Evolutionary conservation across 2,329 filamentous ascomycete genomes (phyloP), one percentile per base, ranked within the genome.

Genomic region (Hypoxylon sp.): DNA sequence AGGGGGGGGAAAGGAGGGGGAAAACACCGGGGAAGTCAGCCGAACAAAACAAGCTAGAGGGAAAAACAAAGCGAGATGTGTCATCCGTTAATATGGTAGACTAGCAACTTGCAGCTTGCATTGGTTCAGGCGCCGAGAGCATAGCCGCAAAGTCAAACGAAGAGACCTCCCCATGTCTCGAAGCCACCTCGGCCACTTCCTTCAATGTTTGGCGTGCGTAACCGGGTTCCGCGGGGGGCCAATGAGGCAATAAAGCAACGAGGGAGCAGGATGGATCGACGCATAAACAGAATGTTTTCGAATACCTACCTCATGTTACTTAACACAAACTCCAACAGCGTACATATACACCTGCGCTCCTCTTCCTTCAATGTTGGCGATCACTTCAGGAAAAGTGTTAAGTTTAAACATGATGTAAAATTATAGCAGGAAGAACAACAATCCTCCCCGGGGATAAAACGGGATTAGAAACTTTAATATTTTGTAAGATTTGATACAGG

Each of bases 101-200:
- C 37, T 42, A 57, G 61, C 24, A 64, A 64, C 35, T 55, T 54
- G 55, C 48, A 61, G 42, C 48, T 55, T 54, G 50, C 48, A 61
- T 24, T 54, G 19, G 42, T 59, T 37, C n/a, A 44, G 26, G 6
- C 33, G 46, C 63, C 54, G 22, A 64, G 52, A 65, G 61, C 68
- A 70, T 68, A 70, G 68, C 68, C 68, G 52, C 61, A 67, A 64
- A 68, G 50, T 63, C 58, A 60, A 70, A 65, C 59, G 46, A 58
- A 47, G 26, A 11, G 26, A 14, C 19, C 29, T 29, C 26, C 26
- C 42, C 44, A 59, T 37, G 59, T 46, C 22, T 54, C 59, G 51
- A 63, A 50, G 33, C 46, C 35, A 60, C 46, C 51, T 55, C 52
- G 47, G 46, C 42, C 64, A 58, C 57, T 61, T 68, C 59, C 51